phyloP scores from a whole-genome alignment of 2,329 filamentous ascomycete genomes.

The Cytospora chrysosperma region DNA sequence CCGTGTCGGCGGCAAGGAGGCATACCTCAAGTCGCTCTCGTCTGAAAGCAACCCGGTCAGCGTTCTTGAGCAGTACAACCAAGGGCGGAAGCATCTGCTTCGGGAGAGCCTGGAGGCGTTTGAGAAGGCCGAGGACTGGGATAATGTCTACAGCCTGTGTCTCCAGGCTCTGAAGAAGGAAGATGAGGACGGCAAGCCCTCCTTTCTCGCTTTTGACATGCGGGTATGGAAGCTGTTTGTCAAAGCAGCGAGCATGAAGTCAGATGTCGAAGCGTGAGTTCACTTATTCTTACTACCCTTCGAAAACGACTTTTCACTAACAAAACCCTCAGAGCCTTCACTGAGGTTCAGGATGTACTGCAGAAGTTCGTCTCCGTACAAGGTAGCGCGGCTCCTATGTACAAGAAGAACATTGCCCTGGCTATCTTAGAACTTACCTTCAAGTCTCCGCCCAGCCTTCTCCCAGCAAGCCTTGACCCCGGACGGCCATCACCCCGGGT shows the following conservation, averaged over 20 bases:
- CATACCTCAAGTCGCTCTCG: constrained; percentile 40
- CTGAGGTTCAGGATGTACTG: constrained; percentile 31
- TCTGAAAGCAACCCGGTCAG: constrained; percentile 32
- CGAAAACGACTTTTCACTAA: constrained; percentile 8
- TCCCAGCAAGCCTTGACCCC: constrained; percentile 20
- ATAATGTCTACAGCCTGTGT: constrained; percentile 44
- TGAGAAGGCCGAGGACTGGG: constrained; percentile 42
- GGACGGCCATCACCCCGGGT: constrained; percentile 30
- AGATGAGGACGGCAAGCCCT: constrained; percentile 38
- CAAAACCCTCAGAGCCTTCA: constrained; percentile 29
- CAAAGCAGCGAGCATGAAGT: constrained; percentile 32
- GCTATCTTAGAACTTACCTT: constrained; percentile 36
- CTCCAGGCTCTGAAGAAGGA: constrained; percentile 41
- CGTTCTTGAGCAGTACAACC: constrained; percentile 44
- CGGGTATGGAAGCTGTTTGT: constrained; percentile 37
- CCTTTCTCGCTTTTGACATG: constrained; percentile 46
- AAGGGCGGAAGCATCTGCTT: constrained; percentile 48
- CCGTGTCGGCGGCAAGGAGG: constrained; percentile 45
- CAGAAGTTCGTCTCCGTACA: constrained; percentile 31
- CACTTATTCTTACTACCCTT: no score
- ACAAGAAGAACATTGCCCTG: constrained; percentile 36
- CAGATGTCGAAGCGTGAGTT: constrained; percentile 31
- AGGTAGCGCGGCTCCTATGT: constrained; percentile 32
- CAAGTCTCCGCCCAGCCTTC: constrained; percentile 27
- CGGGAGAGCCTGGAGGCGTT: constrained; percentile 41